Base-by-base conservation (phyloP, 176 grass and related monocot genomes). In the Aegilops tauschii region DNA sequence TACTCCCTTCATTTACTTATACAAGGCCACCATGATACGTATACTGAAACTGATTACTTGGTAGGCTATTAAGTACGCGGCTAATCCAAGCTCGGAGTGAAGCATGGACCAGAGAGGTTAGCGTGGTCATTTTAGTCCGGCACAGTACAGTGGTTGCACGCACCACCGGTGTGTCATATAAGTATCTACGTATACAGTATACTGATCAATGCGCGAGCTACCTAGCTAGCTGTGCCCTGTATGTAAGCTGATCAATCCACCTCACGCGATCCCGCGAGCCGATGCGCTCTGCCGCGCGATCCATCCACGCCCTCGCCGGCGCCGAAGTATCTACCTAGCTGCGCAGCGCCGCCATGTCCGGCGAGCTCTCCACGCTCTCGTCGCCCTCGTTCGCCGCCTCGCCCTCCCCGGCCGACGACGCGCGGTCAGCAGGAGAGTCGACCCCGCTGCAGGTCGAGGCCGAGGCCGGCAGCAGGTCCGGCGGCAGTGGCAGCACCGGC, bases 341-440 rank as follows among this genome's bases (percentile, higher is more conserved):
- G 52, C 17, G 77, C 73, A 2, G 11, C n/a, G 8, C 21, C 56
- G 44, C 9, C 85, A 87, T 91, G 89, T 84, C 85, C n/a, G 65
- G 61, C 10, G 81, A 80, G 50, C 68, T 80, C 45, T 84, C 61
- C 28, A 30, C 75, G 21, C 76, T 68, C 68, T 68, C 63, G 3
- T 86, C 84, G 21, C 64, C 75, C 2, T 78, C 76, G 0, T 70
- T 77, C 32, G 58, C 84, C 23, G 13, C 68, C 21, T 61, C 75
- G 20, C 73, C 66, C 6, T 77, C 73, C 12, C 13, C 18, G 4
- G 72, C 66, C 32, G 44, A 30, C 1, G 0, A 8, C 14, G 21
- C 64, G 32, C 64, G n/a, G 45, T n/a, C 5, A 5, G 20, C 4
- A 20, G 63, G 14, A 29, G 75, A 29, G 75, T 32, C 74, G 2